phyloP scores from a whole-genome alignment of 495 filamentous ascomycete species.

The Pyrenula massariospora region DNA sequence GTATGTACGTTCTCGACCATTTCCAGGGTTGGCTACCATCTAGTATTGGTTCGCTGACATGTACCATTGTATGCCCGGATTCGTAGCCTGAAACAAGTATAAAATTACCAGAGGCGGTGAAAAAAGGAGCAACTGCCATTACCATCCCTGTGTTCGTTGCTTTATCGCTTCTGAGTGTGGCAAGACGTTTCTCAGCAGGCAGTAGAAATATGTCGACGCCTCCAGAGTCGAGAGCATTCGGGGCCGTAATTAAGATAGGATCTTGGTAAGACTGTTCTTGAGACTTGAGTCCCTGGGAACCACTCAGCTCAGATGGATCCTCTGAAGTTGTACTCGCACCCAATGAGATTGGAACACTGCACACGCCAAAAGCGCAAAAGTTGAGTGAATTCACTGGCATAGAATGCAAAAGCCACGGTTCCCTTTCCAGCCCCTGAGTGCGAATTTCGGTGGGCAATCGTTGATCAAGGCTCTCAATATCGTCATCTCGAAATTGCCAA shows the following conservation, averaged over 20 bases:
- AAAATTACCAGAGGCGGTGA: slow-evolving; percentile 16
- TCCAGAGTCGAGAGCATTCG: slow-evolving; percentile 64
- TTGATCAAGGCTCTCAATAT: slow-evolving; percentile 47
- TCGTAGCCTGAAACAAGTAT: slow-evolving; percentile 73
- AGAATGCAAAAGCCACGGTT: slow-evolving; percentile 75
- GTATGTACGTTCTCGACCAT: slow-evolving; percentile 56
- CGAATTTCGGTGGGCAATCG: slow-evolving; percentile 56
- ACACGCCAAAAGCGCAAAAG: slow-evolving; percentile 81
- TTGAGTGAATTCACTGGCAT: slow-evolving; percentile 87
- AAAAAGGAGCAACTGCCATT: slow-evolving; percentile 65
- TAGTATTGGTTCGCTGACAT: slow-evolving; percentile 20
- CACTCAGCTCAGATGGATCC: background rate
- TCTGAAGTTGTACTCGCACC: background rate
- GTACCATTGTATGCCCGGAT: slow-evolving; percentile 62
- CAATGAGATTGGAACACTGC: slow-evolving; percentile 13
- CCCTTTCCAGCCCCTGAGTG: slow-evolving; percentile 11
- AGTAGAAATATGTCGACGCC: slow-evolving; percentile 81
- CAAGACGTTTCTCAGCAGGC: slow-evolving; percentile 55
- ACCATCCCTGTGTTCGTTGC: slow-evolving; percentile 70
- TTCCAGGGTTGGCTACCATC: slow-evolving; percentile 17
- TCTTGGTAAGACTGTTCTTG: background rate
- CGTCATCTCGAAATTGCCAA: slow-evolving; percentile 64
- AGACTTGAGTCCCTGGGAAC: slow-evolving; percentile 1
- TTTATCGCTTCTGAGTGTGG: slow-evolving; percentile 49
- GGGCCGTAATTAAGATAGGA: slow-evolving; percentile 57